A percentile compares a stretch with the other conserved stretches of the same genome.
Conservation (phyloP, 2,329 filamentous ascomycete species). For the Coniochaeta pulveracea region DNA sequence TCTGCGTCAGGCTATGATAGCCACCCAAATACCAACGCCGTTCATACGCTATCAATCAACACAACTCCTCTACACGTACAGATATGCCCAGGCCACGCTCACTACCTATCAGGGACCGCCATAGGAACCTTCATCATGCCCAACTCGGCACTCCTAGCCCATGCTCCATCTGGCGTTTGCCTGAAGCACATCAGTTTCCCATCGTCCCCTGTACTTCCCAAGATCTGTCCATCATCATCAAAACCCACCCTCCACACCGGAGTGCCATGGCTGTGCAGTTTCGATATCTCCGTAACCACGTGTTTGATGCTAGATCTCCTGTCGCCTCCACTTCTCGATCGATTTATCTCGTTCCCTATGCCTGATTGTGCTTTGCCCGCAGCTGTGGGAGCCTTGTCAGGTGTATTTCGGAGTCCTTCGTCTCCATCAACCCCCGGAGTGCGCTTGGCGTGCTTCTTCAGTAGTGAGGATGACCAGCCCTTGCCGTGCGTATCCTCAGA, state of each 20-base stretch:
- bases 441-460: constrained; percentile 24
- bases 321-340: constrained; percentile 33
- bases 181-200: constrained; percentile 53
- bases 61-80: too few species aligned
- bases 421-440: neutral
- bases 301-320: constrained; percentile 49
- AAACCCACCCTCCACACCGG: constrained; percentile 70
- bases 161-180: constrained; percentile 43
- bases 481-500: constrained; percentile 26
- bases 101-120: constrained; percentile 23
- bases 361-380: constrained; percentile 29
- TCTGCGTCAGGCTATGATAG: too few species aligned
- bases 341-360: constrained; percentile 41
- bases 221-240: constrained; percentile 56
- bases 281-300: constrained; percentile 49
- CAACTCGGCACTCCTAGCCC: constrained; percentile 50
- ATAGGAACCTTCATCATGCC: constrained; percentile 45
- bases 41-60: too few species aligned
- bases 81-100: too few species aligned
- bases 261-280: constrained; percentile 54
- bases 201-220: constrained; percentile 69
- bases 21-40: too few species aligned
- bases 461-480: constrained; percentile 35
- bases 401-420: neutral
- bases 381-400: constrained; percentile 3